Evolutionary conservation across 306 rosid species (phyloP), one percentile per base, ranked within the genome.

Genomic region (Potentilla sterilis): DNA sequence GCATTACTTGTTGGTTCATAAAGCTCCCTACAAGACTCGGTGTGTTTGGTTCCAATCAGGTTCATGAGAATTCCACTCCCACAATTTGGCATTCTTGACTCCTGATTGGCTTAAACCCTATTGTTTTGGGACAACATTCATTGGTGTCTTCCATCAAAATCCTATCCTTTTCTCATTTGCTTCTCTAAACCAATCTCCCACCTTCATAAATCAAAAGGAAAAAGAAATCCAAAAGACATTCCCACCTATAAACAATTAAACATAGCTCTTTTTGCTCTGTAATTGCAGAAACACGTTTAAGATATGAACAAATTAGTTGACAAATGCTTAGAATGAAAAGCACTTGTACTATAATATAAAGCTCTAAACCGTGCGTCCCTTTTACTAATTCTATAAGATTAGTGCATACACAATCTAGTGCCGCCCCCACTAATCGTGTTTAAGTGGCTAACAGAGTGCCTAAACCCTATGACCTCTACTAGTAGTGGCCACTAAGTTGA

Each of bases 371-470:
- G 64, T 58, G 18, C 7, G 68, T 35, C 68, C 22, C 35, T 34
- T 63, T 34, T 35, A 12, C 21, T 32, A 28, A 12, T 59, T 6
- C 9, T 3, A 34, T 34, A 32, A 34, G 8, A 34, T 34, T 19
- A 40, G 69, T 65, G 43, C 64, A 6, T 7, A 48, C 42, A 69
- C 51, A 64, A 76, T 74, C 35, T 69, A 3, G 59, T 73, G 55
- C 90, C 93, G 86, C 80, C 88, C 88, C 93, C 88, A 85, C 84
- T 80, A n/a, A 65, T 65, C 41, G 14, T 65, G 47, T 16, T 38
- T 38, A 65, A 37, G 47, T 37, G 69, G 69, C 44, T 32, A 13
- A 0, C 15, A 12, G 37, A 9, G 65, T 59, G 67, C 24, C 47
- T 65, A 65, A 65, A 65, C 69, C 69, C 32, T 37, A 38, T 2